phyloP scores from a whole-genome alignment of 257 asterid species.

The Salvia miltiorrhiza region DNA sequence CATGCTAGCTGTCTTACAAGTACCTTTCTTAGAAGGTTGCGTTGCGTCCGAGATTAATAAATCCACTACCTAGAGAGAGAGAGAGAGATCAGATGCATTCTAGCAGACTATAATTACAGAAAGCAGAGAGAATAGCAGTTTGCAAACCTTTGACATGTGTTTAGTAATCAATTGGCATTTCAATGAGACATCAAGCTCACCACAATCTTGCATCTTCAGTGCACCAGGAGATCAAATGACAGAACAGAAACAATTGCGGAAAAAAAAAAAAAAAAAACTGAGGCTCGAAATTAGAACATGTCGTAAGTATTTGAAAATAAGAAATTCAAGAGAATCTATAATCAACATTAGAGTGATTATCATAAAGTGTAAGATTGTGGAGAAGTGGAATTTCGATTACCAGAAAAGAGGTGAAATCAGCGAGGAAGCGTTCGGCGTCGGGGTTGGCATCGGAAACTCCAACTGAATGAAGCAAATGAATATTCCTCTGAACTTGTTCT shows the following conservation, averaged over 20 bases:
- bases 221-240: constrained; percentile 2
- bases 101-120: constrained; percentile 1
- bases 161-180: constrained; percentile 63
- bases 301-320: neutral
- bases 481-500: constrained; percentile 55
- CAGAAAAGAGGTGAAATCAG: constrained; percentile 55
- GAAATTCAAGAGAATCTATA: neutral
- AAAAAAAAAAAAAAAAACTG: neutral
- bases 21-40: constrained; percentile 45
- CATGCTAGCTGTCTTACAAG: neutral
- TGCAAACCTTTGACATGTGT: constrained; percentile 58
- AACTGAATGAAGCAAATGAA: constrained; percentile 45
- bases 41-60: constrained; percentile 31
- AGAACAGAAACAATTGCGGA: neutral
- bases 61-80: constrained; percentile 41
- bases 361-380: neutral
- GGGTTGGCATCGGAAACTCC: constrained; percentile 49
- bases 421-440: constrained; percentile 63
- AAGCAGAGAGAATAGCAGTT: constrained; percentile 9
- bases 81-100: constrained; percentile 7
- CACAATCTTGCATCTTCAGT: constrained; percentile 53
- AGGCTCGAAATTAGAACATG: neutral
- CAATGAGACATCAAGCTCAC: constrained; percentile 44
- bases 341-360: neutral
- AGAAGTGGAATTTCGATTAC: too few species aligned